Evolutionary conservation across 331 rosid genomes (phyloP).

Genomic region (Saraca asoca): DNA sequence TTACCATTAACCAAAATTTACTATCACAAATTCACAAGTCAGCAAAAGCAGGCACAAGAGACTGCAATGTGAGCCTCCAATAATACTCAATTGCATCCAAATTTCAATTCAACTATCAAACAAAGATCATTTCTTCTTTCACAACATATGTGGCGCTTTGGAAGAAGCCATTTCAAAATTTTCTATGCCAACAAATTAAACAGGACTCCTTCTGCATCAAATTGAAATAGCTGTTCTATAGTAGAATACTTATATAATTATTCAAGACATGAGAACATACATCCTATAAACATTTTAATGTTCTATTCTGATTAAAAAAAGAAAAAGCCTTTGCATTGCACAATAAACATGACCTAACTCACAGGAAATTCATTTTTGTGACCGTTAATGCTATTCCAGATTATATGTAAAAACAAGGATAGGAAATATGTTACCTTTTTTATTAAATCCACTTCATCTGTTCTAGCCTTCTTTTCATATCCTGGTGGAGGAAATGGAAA

Average conservation of each 20-base stretch:
- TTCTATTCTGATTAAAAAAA: background rate
- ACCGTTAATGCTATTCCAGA: slow-evolving; percentile 27
- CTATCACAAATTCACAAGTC: background rate
- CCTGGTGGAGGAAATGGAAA: slow-evolving; percentile 94
- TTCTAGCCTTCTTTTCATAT: slow-evolving; percentile 75
- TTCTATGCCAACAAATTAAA: background rate
- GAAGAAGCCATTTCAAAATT: slow-evolving; percentile 7
- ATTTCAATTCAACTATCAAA: slow-evolving; percentile 13
- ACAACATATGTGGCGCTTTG: background rate
- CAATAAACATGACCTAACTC: slow-evolving; percentile 11
- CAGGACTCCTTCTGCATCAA: too few relatives aligned
- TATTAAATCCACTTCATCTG: slow-evolving; percentile 60
- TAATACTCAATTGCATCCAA: slow-evolving; percentile 25
- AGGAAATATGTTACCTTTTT: slow-evolving; percentile 61
- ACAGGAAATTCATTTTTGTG: slow-evolving; percentile 15
- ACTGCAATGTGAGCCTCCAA: background rate
- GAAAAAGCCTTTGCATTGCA: background rate
- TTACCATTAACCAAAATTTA: slow-evolving; percentile 7
- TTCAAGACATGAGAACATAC: slow-evolving; percentile 3
- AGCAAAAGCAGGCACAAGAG: background rate
- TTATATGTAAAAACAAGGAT: slow-evolving; percentile 35
- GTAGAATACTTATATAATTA: background rate
- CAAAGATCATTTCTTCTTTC: background rate
- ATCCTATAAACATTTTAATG: background rate
- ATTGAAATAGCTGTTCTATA: too few relatives aligned